phyloP scores from a whole-genome alignment of 2,329 filamentous ascomycete genomes.

The Tolypocladium amazonense region DNA sequence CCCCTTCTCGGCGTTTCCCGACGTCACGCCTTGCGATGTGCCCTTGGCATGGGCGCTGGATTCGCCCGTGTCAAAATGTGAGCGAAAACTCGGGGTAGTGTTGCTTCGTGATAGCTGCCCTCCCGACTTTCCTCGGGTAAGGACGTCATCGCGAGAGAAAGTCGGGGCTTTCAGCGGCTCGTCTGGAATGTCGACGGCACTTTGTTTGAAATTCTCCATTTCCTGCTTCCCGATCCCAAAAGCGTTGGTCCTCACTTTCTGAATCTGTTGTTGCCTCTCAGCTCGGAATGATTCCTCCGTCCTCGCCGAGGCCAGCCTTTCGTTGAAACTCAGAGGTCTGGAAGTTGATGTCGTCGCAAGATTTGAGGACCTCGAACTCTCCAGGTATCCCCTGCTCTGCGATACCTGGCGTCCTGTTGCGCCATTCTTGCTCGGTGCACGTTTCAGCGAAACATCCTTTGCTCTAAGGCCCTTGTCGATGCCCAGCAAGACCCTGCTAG shows the following conservation, averaged over 20 bases:
- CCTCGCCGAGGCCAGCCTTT: constrained; percentile 66
- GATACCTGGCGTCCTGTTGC: constrained; percentile 7
- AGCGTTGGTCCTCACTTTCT: constrained; percentile 39
- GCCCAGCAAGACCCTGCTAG: constrained; percentile 68
- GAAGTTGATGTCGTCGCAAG: constrained; percentile 12
- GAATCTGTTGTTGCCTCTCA: constrained; percentile 41
- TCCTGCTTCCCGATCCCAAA: constrained; percentile 49
- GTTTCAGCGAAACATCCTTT: constrained; percentile 73
- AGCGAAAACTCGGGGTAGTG: constrained; percentile 23
- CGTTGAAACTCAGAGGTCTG: constrained; percentile 60
- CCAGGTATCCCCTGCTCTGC: constrained; percentile 29
- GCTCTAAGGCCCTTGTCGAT: constrained; percentile 82
- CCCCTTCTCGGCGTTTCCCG: constrained; percentile 12
- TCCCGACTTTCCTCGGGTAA: constrained; percentile 20
- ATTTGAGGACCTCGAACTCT: constrained; percentile 29
- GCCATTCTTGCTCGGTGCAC: constrained; percentile 44
- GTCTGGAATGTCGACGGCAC: constrained; percentile 44
- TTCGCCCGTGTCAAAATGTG: constrained; percentile 8
- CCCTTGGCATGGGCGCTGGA: constrained; percentile 1
- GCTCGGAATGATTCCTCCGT: constrained; percentile 39
- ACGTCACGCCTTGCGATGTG: constrained; percentile 5
- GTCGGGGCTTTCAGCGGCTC: constrained; percentile 34
- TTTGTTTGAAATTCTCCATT: constrained; percentile 48
- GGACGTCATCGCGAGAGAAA: constrained; percentile 55
- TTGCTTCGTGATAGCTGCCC: constrained; percentile 30